phyloP scores from a whole-genome alignment of 768 basidiomycete genomes.

The Russula abietina region DNA sequence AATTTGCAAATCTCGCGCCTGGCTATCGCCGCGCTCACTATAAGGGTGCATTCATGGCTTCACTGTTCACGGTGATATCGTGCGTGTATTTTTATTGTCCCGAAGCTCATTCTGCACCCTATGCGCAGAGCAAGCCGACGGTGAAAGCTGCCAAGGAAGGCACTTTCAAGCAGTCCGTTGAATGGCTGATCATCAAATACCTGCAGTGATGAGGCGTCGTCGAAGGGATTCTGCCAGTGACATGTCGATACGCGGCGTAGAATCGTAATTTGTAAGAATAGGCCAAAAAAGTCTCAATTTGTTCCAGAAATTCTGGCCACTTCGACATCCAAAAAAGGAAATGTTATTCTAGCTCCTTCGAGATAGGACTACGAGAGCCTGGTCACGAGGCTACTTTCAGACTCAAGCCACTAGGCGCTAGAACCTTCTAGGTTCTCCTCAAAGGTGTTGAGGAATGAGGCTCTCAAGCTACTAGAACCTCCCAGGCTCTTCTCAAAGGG shows the following conservation, averaged over 20 bases:
- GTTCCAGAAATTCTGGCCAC: background rate
- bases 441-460: too few relatives aligned
- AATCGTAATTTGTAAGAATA: background rate
- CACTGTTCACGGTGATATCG: constrained; percentile 35
- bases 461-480: too few relatives aligned
- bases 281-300: background rate
- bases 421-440: too few relatives aligned
- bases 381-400: too few relatives aligned
- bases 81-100: constrained; percentile 16
- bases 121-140: constrained; percentile 27
- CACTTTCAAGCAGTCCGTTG: constrained; percentile 36
- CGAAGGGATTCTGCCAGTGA: background rate
- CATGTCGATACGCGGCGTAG: too few relatives aligned
- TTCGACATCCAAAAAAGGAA: too few relatives aligned
- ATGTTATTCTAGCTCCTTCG: too few relatives aligned
- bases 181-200: constrained; percentile 34
- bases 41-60: constrained; percentile 44
- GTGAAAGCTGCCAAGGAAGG: constrained; percentile 38
- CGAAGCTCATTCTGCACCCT: constrained; percentile 11
- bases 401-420: too few relatives aligned
- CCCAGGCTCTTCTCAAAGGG: too few relatives aligned
- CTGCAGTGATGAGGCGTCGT: constrained; percentile 14
- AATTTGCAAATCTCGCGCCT: constrained; percentile 35
- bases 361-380: too few relatives aligned
- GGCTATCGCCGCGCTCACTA: constrained; percentile 36